Base-by-base conservation (phyloP, 139 green algal genomes). In the Micractinium sp. region DNA sequence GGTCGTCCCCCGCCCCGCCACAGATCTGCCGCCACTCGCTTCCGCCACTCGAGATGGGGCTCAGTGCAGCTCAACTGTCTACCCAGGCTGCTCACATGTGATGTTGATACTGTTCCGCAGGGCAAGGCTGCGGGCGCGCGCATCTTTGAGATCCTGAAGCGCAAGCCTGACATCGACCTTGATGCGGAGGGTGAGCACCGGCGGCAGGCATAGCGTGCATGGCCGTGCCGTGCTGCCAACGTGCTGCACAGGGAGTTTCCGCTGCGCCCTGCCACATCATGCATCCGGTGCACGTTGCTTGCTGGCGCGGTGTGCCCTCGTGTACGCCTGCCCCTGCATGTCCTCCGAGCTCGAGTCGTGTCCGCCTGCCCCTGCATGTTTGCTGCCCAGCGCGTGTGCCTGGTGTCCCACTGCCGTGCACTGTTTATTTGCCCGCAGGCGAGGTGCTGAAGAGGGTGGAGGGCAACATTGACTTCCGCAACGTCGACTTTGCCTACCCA, bases 401-500 rank as follows among this genome's bases (percentile, higher is more conserved):
- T 25, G 20, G n/a, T n/a, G 47, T 9, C 47, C 47, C 9, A 56
- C 47, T 56, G 47, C 9, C 47, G 9, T 56, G 47, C 47, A 56
- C 47, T 56, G 47, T 9, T 5, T 56, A 9, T 5, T 9, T 56
- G 47, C 47, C 81, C 79, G 63, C 87, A 90, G 89, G 89, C 33
- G 89, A 89, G 66, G 87, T 27, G 29, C 71, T 85, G 60, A 67
- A 89, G 33, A 15, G 29, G 12, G 63, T 93, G 36, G 31, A 91
- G 36, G 95, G 95, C 0, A 31, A 85, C 23, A 85, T 98, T n/a
- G 90, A 94, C 81, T 88, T 98, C 67, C 76, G 81, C 4, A 77
- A 94, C 63, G 95, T 98, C 47, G 27, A 60, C 18, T 98, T 98
- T 69, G 66, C 89, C 61, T 99, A 99, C 94, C 97, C 97, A 7